Evolutionary conservation across 805 yeast species (phyloP).

Genomic region (Wickerhamomyces chaumierensis): DNA sequence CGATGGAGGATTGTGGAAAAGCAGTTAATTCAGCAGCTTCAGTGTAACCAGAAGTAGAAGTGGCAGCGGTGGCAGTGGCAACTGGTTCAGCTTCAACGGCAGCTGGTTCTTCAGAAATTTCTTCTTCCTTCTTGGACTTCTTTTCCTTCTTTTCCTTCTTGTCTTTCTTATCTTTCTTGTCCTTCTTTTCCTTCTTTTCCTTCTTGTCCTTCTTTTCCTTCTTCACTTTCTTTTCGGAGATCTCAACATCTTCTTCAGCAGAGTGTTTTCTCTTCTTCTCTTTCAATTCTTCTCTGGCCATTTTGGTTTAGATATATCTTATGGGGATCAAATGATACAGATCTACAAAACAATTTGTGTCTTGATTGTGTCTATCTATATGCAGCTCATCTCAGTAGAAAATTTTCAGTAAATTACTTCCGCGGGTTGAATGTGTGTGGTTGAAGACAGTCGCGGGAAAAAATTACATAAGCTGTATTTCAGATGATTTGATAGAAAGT

Average conservation of each 20-base stretch:
- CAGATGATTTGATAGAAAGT: too few species aligned
- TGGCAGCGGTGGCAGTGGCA: slow-evolving; percentile 1
- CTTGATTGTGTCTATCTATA: too few species aligned
- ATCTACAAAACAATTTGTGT: too few species aligned
- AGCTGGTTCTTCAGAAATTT: slow-evolving; percentile 18
- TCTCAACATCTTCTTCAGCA: slow-evolving; percentile 11
- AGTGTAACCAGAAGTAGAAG: slow-evolving; percentile 17
- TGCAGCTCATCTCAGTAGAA: slow-evolving; percentile 2
- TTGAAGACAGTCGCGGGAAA: neutral
- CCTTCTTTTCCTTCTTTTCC: slow-evolving; percentile 26
- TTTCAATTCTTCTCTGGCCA: slow-evolving; percentile 15
- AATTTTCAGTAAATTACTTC: too few species aligned
- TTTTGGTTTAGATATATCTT: too few species aligned
- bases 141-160: slow-evolving; percentile 9
- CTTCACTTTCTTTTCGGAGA: slow-evolving; percentile 12
- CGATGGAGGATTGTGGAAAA: slow-evolving; percentile 44
- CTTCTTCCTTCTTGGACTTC: slow-evolving; percentile 20
- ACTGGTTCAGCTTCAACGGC: slow-evolving; percentile 10
- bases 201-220: slow-evolving; percentile 16
- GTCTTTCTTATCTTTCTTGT: slow-evolving; percentile 25
- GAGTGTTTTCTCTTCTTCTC: slow-evolving; percentile 17
- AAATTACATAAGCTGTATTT: too few species aligned
- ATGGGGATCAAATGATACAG: neutral
- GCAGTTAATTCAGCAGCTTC: slow-evolving; percentile 29
- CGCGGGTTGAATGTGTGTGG: too few species aligned